A percentile compares a stretch with the other conserved stretches of the same genome.
Evolutionary conservation across 768 basidiomycete genomes (phyloP).

Genomic region (Dacryopinax spathularia): DNA sequence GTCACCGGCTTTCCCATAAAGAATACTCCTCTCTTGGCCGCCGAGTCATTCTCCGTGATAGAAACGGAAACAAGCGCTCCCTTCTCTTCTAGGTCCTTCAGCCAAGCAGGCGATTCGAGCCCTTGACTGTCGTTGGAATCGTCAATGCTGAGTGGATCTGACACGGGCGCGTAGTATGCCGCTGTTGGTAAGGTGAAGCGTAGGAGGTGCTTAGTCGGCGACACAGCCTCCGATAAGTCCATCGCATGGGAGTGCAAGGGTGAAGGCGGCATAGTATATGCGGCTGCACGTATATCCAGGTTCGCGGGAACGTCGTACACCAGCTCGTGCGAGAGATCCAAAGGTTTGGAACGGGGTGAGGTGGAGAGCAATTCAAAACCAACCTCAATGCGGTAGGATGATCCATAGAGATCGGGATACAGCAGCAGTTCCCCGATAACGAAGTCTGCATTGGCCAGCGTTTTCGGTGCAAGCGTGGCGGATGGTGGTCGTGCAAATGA

Average conservation of each 20-base stretch:
- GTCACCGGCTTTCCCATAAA: constrained; percentile 29
- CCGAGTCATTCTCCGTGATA: constrained; percentile 24
- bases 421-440: not conserved
- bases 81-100: constrained; percentile 39
- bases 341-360: not conserved
- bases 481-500: not conserved
- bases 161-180: constrained; percentile 59
- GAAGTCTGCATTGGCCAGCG: not conserved
- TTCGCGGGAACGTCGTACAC: not conserved
- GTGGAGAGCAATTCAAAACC: not conserved
- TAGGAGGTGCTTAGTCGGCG: constrained; percentile 55
- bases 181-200: constrained; percentile 70
- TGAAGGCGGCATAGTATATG: constrained; percentile 70
- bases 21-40: constrained; percentile 16
- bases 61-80: constrained; percentile 45
- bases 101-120: constrained; percentile 45
- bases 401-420: not conserved
- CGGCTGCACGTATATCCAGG: constrained; percentile 32
- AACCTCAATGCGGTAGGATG: not conserved
- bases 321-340: not conserved
- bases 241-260: constrained; percentile 50
- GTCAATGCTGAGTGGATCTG: constrained; percentile 62
- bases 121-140: constrained; percentile 37
- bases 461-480: not conserved
- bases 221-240: constrained; percentile 28